Evolutionary conservation across 768 basidiomycete genomes (phyloP).

Genomic region (Suillus subalutaceus): DNA sequence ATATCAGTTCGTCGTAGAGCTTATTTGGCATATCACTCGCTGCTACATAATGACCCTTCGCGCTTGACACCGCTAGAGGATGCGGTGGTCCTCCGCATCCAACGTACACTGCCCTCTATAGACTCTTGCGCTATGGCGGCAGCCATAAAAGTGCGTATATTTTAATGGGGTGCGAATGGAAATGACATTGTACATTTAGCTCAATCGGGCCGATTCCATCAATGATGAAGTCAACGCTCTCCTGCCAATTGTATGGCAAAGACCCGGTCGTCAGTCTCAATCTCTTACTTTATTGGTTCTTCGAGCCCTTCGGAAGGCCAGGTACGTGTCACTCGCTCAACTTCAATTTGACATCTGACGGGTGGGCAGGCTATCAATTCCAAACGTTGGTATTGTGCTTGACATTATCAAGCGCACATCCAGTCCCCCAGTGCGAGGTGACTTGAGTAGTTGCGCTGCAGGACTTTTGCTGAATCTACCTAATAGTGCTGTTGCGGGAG

Average conservation of each 20-base stretch:
- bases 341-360: background rate
- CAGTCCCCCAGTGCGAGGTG: conserved; percentile 29
- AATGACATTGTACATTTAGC: conserved; percentile 2
- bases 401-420: conserved; percentile 30
- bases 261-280: background rate
- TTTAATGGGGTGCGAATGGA: background rate
- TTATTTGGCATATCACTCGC: conserved; percentile 56
- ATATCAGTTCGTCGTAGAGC: conserved; percentile 62
- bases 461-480: conserved; percentile 20
- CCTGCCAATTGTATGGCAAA: conserved; percentile 7
- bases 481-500: conserved; percentile 34
- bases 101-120: conserved; percentile 16
- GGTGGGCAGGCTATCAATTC: background rate
- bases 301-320: conserved; percentile 25
- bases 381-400: conserved; percentile 22
- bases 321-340: background rate
- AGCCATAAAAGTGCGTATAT: conserved; percentile 27
- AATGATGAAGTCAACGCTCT: conserved; percentile 7
- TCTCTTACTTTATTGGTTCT: conserved; percentile 18
- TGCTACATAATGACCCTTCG: conserved; percentile 50
- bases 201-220: background rate
- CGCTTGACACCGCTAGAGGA: conserved; percentile 46
- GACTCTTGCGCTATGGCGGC: conserved; percentile 15
- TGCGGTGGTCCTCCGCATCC: conserved; percentile 15
- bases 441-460: conserved; percentile 3